Conservation (phyloP, 225 moss, liverwort and hornwort species). For the Lunularia cruciata region DNA sequence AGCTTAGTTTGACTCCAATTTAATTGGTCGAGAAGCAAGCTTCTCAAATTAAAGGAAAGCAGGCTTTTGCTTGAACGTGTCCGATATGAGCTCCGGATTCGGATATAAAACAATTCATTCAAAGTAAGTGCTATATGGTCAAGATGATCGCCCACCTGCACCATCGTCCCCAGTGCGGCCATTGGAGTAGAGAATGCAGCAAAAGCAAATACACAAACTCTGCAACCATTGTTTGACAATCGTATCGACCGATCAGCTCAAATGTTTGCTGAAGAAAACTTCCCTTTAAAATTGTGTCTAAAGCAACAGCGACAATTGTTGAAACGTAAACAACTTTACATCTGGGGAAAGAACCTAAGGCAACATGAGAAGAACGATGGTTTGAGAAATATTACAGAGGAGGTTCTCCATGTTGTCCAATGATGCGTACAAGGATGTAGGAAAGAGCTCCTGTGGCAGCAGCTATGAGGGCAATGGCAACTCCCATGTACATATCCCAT, state of each 20-base stretch:
- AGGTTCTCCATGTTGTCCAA: conserved; percentile 69
- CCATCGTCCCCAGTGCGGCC: conserved; percentile 51
- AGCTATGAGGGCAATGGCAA: conserved; percentile 53
- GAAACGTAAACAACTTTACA: not conserved
- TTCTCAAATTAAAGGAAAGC: too few species aligned
- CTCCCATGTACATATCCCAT: conserved; percentile 42
- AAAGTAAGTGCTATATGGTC: too few species aligned
- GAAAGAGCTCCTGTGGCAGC: conserved; percentile 76
- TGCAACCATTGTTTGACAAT: conserved; percentile 17
- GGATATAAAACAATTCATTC: too few species aligned
- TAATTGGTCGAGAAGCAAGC: too few species aligned
- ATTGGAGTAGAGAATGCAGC: conserved; percentile 70
- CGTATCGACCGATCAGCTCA: not conserved
- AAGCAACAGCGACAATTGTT: too few species aligned
- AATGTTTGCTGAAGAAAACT: too few species aligned
- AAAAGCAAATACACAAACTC: conserved; percentile 77
- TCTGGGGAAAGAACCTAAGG: not conserved
- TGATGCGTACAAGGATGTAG: conserved; percentile 63
- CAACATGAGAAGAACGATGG: too few species aligned
- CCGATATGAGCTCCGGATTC: too few species aligned
- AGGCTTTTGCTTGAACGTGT: too few species aligned
- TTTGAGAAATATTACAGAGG: conserved; percentile 50
- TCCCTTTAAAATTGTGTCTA: too few species aligned
- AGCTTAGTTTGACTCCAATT: not conserved
- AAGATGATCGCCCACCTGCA: conserved; percentile 49